Evolutionary conservation across 129 eudicot genomes (phyloP).

Genomic region (Pulicaria dysenterica): DNA sequence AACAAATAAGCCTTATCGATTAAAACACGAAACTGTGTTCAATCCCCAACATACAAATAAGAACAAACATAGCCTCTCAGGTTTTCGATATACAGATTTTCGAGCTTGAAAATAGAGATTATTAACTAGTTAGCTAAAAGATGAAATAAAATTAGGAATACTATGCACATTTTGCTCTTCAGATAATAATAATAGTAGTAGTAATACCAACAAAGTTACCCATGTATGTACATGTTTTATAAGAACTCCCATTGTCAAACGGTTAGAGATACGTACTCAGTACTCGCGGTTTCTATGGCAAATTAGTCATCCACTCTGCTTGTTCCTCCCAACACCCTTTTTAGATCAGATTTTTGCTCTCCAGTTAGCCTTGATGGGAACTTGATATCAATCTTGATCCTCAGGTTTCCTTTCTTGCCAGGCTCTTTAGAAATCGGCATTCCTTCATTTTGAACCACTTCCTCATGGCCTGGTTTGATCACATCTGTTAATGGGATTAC

Average conservation of each 20-base stretch:
- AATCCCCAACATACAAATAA: constrained; percentile 24
- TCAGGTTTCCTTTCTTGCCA: constrained; percentile 71
- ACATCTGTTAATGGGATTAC: constrained; percentile 49
- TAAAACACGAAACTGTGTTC: constrained; percentile 25
- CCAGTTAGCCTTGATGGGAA: constrained; percentile 73
- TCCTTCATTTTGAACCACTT: constrained; percentile 61
- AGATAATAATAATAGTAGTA: neutral
- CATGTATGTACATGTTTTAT: constrained; percentile 56
- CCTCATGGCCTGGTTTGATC: constrained; percentile 72
- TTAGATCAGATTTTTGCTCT: constrained; percentile 76
- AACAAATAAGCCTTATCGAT: constrained; percentile 20
- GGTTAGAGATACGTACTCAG: constrained; percentile 35
- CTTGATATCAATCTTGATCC: constrained; percentile 78
- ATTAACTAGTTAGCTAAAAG: constrained; percentile 33
- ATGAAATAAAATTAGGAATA: constrained; percentile 34
- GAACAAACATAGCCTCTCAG: constrained; percentile 31
- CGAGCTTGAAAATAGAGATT: constrained; percentile 27
- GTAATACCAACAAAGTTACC: constrained; percentile 50
- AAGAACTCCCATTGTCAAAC: constrained; percentile 33
- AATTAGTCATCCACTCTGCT: constrained; percentile 39
- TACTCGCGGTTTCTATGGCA: constrained; percentile 18
- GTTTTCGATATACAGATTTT: constrained; percentile 41
- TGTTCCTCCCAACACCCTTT: constrained; percentile 58
- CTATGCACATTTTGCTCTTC: constrained; percentile 58
- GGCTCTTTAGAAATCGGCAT: constrained; percentile 89